Evolutionary conservation across 78 protist genomes (phyloP).

Genomic region (Bigelowiella natans): DNA sequence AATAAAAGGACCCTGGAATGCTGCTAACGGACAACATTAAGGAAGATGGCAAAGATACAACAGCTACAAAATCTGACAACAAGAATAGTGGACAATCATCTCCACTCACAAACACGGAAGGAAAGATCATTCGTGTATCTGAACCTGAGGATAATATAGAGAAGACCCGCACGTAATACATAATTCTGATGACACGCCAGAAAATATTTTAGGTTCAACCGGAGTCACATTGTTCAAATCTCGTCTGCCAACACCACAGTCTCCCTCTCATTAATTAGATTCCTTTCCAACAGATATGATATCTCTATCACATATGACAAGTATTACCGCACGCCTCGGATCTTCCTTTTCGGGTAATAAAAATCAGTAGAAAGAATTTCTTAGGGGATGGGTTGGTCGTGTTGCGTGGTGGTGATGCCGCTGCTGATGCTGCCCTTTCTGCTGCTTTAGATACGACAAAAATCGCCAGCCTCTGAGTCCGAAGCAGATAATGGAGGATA

Average conservation of each 20-base stretch:
- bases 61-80: no score
- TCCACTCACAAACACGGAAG: background rate
- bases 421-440: background rate
- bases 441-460: background rate
- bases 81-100: no score
- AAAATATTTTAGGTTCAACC: no score
- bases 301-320: slow-evolving; percentile 75
- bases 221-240: no score
- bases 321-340: background rate
- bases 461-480: slow-evolving; percentile 41
- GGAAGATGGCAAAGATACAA: no score
- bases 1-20: no score
- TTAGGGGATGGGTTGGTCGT: no score
- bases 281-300: slow-evolving; percentile 32
- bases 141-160: slow-evolving; percentile 49
- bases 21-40: background rate
- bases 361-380: no score
- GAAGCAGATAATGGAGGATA: slow-evolving; percentile 75
- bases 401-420: no score
- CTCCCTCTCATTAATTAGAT: background rate
- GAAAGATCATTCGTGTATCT: background rate
- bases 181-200: no score
- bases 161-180: slow-evolving; percentile 75
- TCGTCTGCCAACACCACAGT: no score
- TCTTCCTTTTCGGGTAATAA: background rate